Percentiles rank a stretch among this genome's conserved stretches.
These are phyloP conservation scores for Solanum hybrid DNA, from an alignment of 305 asterid species.

Conservation along the genomic window DNA sequence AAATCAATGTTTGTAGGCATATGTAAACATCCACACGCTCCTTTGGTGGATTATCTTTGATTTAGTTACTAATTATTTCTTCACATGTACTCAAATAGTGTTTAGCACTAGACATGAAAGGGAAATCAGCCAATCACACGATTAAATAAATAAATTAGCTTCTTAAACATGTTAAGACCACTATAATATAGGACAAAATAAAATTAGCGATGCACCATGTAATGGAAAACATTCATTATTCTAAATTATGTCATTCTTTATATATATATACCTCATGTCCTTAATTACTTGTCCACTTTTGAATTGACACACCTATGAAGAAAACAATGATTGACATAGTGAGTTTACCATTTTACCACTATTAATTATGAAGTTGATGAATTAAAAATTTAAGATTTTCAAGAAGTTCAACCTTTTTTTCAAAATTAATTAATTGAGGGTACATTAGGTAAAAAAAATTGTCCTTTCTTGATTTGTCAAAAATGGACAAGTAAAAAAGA, in stretches of 20 bases:
- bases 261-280: no score
- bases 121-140: slow-evolving; percentile 1
- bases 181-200: not conserved
- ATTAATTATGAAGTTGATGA: not conserved
- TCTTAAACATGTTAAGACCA: not conserved
- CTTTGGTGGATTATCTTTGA: not conserved
- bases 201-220: slow-evolving; percentile 11
- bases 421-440: no score
- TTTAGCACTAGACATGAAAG: slow-evolving; percentile 3
- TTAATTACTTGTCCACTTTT: no score
- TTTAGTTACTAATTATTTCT: not conserved
- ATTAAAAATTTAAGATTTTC: not conserved
- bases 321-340: no score
- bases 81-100: not conserved
- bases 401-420: not conserved
- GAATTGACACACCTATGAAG: no score
- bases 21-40: slow-evolving; percentile 1
- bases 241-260: slow-evolving; percentile 1
- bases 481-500: no score
- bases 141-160: not conserved
- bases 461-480: no score
- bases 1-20: not conserved
- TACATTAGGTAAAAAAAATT: no score
- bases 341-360: not conserved
- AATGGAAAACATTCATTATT: slow-evolving; percentile 14